Conservation (phyloP, 768 basidiomycete species). For the Pholiota conissans region DNA sequence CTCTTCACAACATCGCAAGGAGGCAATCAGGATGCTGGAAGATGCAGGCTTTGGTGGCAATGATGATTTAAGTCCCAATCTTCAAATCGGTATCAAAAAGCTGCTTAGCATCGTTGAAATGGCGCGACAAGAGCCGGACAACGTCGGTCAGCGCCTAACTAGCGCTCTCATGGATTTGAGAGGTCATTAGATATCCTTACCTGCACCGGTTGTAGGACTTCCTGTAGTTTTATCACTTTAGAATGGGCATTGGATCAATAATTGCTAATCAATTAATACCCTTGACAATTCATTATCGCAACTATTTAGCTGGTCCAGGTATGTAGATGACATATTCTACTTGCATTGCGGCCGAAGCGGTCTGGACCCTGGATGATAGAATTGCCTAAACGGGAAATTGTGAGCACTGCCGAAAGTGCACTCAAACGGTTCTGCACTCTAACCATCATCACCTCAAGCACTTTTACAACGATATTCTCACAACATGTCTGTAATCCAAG, state of each 20-base stretch:
- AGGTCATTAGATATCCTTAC: conserved; percentile 3
- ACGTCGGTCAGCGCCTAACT: conserved; percentile 69
- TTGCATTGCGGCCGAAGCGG: too few species aligned
- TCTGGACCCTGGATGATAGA: background rate
- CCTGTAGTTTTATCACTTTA: background rate
- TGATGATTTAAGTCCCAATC: conserved; percentile 41
- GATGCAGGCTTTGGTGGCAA: conserved; percentile 68
- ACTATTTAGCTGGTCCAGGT: too few species aligned
- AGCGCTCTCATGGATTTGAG: conserved; percentile 61
- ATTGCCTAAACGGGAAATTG: background rate
- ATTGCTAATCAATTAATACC: background rate
- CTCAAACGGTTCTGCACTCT: background rate
- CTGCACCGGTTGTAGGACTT: background rate
- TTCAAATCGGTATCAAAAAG: conserved; percentile 94
- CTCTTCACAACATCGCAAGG: conserved; percentile 49
- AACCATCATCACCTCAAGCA: background rate
- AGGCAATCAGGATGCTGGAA: conserved; percentile 64
- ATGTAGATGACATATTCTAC: too few species aligned
- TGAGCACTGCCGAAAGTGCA: conserved; percentile 1
- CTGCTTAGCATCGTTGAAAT: conserved; percentile 90
- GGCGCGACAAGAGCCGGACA: conserved; percentile 93
- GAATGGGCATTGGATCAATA: background rate
- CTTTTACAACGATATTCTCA: background rate
- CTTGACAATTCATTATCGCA: too few species aligned
- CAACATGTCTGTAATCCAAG: conserved; percentile 33